Evolutionary conservation across 2,329 filamentous ascomycete genomes (phyloP), one percentile per base, ranked within the genome.

Genomic region (Berkeleyomyces rouxiae): DNA sequence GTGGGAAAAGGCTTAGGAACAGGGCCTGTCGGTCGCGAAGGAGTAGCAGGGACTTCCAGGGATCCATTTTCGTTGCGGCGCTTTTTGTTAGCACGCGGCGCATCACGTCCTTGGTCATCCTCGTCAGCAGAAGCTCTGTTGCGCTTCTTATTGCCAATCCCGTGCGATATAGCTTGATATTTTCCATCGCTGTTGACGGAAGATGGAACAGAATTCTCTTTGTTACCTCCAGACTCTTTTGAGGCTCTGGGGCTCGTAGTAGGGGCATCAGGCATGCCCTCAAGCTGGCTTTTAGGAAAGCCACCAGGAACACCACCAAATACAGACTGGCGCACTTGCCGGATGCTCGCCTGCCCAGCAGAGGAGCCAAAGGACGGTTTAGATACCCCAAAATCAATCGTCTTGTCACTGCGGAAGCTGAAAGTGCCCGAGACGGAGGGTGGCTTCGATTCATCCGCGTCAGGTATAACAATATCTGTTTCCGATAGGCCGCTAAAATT

Each of bases 141-240:
- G 36, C 83, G 80, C 73, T 85, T 86, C 76, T 86, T 86, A 73
- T 82, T 85, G 6, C 75, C 71, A 72, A 86, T 80, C 16, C 83
- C 83, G 67, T 86, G 83, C 3, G 81, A 76, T 44, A 82, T 77
- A 46, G 77, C 76, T n/a, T 71, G 68, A 59, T 78, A 68, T 70
- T 75, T 43, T 2, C 55, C 63, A 51, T 64, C 63, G 53, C 72
- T 71, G 42, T 40, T 63, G 33, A 67, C 67, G 3, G 69, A 67
- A 23, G 69, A 66, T 4, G 76, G 78, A 1, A 73, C 74, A 53
- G 75, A 72, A 67, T 84, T 83, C 68, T 83, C 81, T 72, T 83
- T 83, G 13, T 53, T 53, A 33, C 11, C 31, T 10, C 33, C 49
- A 4, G 49, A 4, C 71, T 82, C 77, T 36, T 49, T 61, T 9